Evolutionary conservation across 2,329 filamentous ascomycete genomes (phyloP), one percentile per base, ranked within the genome.

Genomic region (Whalleya microplaca): DNA sequence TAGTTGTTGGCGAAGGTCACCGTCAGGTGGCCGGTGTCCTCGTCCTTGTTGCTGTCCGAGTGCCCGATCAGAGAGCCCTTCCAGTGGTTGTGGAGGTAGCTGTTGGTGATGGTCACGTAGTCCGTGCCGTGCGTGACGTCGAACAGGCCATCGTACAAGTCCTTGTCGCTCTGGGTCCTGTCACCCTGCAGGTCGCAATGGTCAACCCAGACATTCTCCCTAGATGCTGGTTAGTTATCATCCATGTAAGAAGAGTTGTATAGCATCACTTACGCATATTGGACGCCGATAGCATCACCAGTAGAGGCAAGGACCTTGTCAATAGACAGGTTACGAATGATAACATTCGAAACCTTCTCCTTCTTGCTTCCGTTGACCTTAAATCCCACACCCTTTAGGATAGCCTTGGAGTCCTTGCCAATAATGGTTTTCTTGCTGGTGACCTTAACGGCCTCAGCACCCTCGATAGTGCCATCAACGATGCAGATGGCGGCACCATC

Each of bases 1-100:
- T 96, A 92, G 75, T 96, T 93, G 66, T 82, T 87, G 12, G 84
- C 83, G 64, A 87, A 87, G 12, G 84, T 91, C 62, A 91, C 83
- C 32, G 80, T 80, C 53, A 84, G 80, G 66, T 90, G 84, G 44
- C 83, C 78, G 2, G 85, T 84, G 69, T 90, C 90, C 51, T 90
- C 86, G 79, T 67, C 72, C 37, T 64, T 73, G 72, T 85, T 85
- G 70, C 60, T 76, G 74, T 85, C 80, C 21, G 77, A 80, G 77
- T 85, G 83, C 16, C 81, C 83, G 51, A 85, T 59, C 6, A 70
- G 56, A 41, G 64, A 64, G 18, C 43, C 63, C 55, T 70, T 70
- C 56, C 58, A 69, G 78, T 87, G 84, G 60, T 88, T 75, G 61
- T 76, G 75, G 54, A 76, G 62, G 62, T 73, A 75, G 14, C 62